A percentile compares a stretch with the other conserved stretches of the same genome.
These are phyloP conservation scores for Chytriomyces confervae DNA, from an alignment of 192 early-diverging fungal genomes.

Conservation along the genomic window DNA sequence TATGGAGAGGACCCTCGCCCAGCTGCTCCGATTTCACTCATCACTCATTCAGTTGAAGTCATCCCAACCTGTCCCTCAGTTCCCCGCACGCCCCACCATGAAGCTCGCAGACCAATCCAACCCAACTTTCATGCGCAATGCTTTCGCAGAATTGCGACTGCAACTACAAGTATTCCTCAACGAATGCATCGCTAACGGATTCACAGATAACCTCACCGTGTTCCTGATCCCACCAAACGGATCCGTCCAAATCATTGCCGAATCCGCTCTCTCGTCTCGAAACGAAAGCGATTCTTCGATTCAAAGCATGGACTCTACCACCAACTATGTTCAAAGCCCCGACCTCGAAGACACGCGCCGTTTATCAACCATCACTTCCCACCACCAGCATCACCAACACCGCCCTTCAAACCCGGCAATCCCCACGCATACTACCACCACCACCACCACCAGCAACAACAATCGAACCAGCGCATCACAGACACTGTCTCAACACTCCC, in stretches of 20 bases:
- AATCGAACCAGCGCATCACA: not conserved
- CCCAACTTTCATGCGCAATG: not conserved
- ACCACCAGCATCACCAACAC: not conserved
- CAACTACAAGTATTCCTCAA: slow-evolving; percentile 13
- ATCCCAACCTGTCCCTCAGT: not conserved
- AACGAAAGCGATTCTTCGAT: not conserved
- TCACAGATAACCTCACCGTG: not conserved
- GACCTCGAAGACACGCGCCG: not conserved
- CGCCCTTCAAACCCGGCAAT: not conserved
- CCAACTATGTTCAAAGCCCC: not conserved
- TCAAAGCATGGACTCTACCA: not conserved
- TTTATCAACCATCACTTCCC: not conserved
- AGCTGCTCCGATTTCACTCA: slow-evolving; percentile 10
- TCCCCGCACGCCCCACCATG: slow-evolving; percentile 1
- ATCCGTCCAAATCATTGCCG: not conserved
- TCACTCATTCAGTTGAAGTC: not conserved
- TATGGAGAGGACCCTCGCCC: not conserved
- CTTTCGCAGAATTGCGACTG: not conserved
- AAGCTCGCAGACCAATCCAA: not conserved
- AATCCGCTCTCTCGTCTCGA: not conserved
- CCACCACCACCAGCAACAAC: not conserved
- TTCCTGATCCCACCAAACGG: not conserved
- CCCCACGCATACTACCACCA: not conserved
- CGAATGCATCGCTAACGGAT: slow-evolving; percentile 4
- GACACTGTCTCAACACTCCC: not conserved